Evolutionary conservation across 2,329 filamentous ascomycete species (phyloP), one percentile per base, ranked within the genome.

Genomic region (Sclerotinia nivalis): DNA sequence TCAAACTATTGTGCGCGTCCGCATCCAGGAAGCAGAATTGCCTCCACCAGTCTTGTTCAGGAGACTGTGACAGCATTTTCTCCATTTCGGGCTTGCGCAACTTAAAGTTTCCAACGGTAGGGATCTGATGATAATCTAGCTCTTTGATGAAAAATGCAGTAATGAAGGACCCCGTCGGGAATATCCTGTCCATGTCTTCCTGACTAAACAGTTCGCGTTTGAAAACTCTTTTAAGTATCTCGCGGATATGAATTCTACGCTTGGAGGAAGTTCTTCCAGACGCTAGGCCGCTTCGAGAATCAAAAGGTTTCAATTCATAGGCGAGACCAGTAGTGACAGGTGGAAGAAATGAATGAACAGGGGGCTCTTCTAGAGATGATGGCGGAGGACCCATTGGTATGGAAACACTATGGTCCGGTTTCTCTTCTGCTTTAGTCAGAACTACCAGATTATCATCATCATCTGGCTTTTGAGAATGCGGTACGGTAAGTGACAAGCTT

Each of bases 1-100:
- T 49, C 12, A 58, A 10, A n/a, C 40, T 56, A 10, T 7, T 9
- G 7, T 22, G 58, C 15, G n/a, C 65, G 20, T 31, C 52, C 7
- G 8, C 6, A 12, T 67, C 52, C 7, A 67, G 43, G 25, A 67
- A 49, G 15, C 65, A 67, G 7, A 49, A 67, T 13, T 67, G 40
- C 13, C 25, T 49, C 65, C 65, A 58, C 65, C 65, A 67, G 18
- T 47, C 22, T 34, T 40, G 50, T 7, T 31, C 40, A 0, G 50
- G 65, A 6, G 25, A 12, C 18, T 49, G 12, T 20, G 50, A 67
- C 5, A 67, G 18, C 1, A 58, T 58, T 2, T 13, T 12, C 20
- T 67, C 50, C 5, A 58, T 47, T 10, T 67, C 25, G 10, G 52
- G 13, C 18, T 47, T 67, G 5, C 28, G 10, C 7, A 67, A 45